Conservation (phyloP, 192 early-diverging fungal species). For the Coemansia sp. region DNA sequence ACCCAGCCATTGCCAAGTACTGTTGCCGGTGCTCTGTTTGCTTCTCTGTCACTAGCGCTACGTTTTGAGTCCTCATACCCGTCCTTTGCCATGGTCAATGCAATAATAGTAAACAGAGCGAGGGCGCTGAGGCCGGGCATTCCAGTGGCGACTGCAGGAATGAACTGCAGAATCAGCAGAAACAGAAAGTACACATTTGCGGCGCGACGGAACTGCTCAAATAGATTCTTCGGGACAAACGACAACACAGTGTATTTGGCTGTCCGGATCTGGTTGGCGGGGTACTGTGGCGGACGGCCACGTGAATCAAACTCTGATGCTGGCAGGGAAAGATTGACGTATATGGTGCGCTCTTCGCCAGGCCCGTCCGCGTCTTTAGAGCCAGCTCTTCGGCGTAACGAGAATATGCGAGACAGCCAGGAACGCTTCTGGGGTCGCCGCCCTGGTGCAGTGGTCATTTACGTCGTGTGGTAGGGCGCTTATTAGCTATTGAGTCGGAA, state of each 20-base stretch:
- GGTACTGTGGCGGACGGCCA: conserved; percentile 46
- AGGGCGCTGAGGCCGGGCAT: conserved; percentile 75
- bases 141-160: conserved; percentile 65
- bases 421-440: conserved; percentile 4
- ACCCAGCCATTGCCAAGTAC: conserved; percentile 61
- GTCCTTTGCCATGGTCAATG: conserved; percentile 83
- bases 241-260: conserved; percentile 89
- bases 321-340: conserved; percentile 67
- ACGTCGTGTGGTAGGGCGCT: neutral
- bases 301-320: conserved; percentile 52
- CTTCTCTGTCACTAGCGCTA: conserved; percentile 75
- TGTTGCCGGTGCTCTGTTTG: conserved; percentile 68
- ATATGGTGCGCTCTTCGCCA: conserved; percentile 53
- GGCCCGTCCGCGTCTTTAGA: conserved; percentile 10
- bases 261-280: conserved; percentile 80
- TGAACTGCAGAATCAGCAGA: conserved; percentile 82
- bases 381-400: conserved; percentile 12
- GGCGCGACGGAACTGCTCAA: conserved; percentile 94
- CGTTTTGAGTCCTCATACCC: conserved; percentile 92
- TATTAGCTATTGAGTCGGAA: neutral
- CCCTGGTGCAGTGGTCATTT: conserved; percentile 2
- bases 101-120: conserved; percentile 79
- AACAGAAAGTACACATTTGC: conserved; percentile 97
- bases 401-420: conserved; percentile 24
- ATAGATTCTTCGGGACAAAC: conserved; percentile 94